Conservation (phyloP, 2,329 filamentous ascomycete genomes). For the Dactylellina parvicollis region DNA sequence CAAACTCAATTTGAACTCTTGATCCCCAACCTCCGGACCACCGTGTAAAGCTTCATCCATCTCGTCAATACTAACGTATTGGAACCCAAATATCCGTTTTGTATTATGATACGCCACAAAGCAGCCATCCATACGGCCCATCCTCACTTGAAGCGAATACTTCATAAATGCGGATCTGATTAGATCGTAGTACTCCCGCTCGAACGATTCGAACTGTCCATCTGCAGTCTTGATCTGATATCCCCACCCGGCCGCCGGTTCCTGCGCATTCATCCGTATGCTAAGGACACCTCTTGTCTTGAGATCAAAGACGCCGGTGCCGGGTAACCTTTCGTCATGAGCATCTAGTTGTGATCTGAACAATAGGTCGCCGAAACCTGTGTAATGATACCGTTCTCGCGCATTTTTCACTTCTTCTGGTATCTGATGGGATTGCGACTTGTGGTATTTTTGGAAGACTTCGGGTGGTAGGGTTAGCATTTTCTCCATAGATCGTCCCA, state of each 20-base stretch:
- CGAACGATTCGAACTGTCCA: conserved; percentile 88
- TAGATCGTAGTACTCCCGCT: conserved; percentile 97
- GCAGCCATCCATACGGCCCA: conserved; percentile 98
- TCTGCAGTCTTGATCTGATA: conserved; percentile 83
- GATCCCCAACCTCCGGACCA: conserved; percentile 73
- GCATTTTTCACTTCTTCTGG: conserved; percentile 76
- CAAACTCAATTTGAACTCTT: conserved; percentile 85
- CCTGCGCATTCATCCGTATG: conserved; percentile 83
- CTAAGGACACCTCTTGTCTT: conserved; percentile 93
- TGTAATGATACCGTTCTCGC: conserved; percentile 86
- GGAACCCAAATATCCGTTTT: conserved; percentile 94
- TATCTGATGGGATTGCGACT: conserved; percentile 73
- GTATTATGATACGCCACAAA: conserved; percentile 98
- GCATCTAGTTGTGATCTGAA: conserved; percentile 97
- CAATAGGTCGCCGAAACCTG: conserved; percentile 83
- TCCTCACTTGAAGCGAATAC: conserved; percentile 93
- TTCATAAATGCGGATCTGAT: conserved; percentile 93
- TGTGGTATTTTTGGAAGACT: conserved; percentile 86
- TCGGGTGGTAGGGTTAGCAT: conserved; percentile 83
- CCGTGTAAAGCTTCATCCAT: conserved; percentile 92
- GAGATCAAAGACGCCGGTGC: conserved; percentile 92
- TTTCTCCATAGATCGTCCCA: conserved; percentile 97
- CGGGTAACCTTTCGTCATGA: conserved; percentile 83
- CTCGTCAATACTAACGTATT: conserved; percentile 86
- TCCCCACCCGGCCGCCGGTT: conserved; percentile 78